phyloP scores from a whole-genome alignment of 345 rosid species.

The Arabis alpina region DNA sequence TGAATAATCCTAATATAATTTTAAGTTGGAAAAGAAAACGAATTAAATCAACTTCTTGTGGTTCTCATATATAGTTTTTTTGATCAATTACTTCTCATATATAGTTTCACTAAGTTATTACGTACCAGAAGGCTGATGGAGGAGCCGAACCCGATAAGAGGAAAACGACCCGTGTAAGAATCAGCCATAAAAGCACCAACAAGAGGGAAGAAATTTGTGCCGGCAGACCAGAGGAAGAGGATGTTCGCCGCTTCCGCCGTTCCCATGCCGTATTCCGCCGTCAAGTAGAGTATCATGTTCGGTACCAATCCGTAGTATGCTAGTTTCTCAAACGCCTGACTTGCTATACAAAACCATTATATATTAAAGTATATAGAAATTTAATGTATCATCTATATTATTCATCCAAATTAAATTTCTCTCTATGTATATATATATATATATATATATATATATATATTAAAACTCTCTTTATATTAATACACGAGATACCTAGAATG shows the following conservation, averaged over 20 bases:
- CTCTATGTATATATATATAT: too few species aligned
- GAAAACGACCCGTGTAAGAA: slow-evolving; percentile 64
- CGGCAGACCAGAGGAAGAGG: slow-evolving; percentile 64
- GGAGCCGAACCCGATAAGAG: slow-evolving; percentile 60
- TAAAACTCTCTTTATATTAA: too few species aligned
- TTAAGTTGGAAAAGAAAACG: background rate
- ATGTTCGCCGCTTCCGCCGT: slow-evolving; percentile 50
- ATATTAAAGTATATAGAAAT: too few species aligned
- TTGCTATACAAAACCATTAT: slow-evolving; percentile 44
- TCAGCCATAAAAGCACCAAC: slow-evolving; percentile 69
- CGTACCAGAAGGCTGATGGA: slow-evolving; percentile 54
- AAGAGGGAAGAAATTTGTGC: slow-evolving; percentile 57
- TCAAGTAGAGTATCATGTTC: slow-evolving; percentile 69
- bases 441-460: too few species aligned
- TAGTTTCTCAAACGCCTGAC: slow-evolving; percentile 67
- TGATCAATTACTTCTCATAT: background rate
- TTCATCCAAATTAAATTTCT: too few species aligned
- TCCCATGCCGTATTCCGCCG: slow-evolving; percentile 55
- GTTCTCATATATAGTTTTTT: background rate
- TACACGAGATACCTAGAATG: slow-evolving; percentile 54
- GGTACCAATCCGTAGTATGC: slow-evolving; percentile 57
- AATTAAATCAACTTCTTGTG: background rate
- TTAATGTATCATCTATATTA: background rate
- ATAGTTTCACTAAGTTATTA: background rate
- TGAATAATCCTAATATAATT: background rate